Evolutionary conservation across 306 rosid genomes (phyloP).

Genomic region (Medicago truncatula): DNA sequence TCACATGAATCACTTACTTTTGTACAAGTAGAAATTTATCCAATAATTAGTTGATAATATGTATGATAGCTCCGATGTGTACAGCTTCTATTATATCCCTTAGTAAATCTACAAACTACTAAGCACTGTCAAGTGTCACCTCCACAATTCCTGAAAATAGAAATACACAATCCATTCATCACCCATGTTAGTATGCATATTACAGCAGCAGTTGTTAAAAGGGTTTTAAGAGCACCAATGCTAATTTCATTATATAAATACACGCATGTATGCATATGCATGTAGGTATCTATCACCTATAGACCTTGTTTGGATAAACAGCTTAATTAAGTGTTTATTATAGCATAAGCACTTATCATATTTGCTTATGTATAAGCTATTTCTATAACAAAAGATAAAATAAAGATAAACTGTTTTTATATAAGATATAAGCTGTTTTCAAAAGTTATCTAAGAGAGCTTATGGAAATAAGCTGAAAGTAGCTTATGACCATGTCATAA

Average conservation of each 20-base stretch:
- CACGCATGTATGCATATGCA: no score
- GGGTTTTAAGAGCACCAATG: slow-evolving; percentile 15
- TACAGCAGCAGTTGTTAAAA: not conserved
- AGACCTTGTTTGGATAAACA: no score
- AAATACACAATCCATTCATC: slow-evolving; percentile 35
- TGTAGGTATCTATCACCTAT: no score
- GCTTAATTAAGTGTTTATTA: no score
- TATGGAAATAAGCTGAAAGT: no score
- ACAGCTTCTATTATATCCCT: slow-evolving; percentile 30
- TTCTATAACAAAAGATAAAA: no score
- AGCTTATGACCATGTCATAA: not conserved
- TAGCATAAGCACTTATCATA: no score
- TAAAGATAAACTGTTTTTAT: no score
- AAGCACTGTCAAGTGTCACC: slow-evolving; percentile 42
- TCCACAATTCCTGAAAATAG: slow-evolving; percentile 54
- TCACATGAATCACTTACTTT: slow-evolving; percentile 13
- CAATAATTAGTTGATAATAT: slow-evolving; percentile 20
- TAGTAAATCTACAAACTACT: slow-evolving; percentile 32
- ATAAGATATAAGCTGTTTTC: not conserved
- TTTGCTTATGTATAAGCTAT: no score
- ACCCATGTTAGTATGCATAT: slow-evolving; percentile 5
- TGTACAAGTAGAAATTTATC: slow-evolving; percentile 34
- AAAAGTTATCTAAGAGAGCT: no score
- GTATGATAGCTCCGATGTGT: slow-evolving; percentile 30
- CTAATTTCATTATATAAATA: not conserved